These are phyloP conservation scores for Paecilomyces dactylethromorphus DNA, from an alignment of 2,329 filamentous ascomycete genomes.

Conservation along the genomic window DNA sequence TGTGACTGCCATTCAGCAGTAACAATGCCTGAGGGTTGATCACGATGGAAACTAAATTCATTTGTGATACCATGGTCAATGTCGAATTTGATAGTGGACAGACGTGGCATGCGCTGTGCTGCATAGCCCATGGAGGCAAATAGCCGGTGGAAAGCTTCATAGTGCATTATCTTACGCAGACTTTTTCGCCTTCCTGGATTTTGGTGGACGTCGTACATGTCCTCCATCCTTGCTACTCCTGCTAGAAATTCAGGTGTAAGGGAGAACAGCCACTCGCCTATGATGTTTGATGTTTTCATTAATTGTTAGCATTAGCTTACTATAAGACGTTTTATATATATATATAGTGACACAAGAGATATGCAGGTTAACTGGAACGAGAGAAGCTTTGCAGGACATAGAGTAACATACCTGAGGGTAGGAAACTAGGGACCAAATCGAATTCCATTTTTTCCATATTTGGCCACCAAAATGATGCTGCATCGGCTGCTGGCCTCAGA, in stretches of 20 bases:
- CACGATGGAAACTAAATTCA: not conserved
- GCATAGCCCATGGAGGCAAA: not conserved
- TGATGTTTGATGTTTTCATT: no score
- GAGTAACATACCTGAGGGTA: not conserved
- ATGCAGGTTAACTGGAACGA: no score
- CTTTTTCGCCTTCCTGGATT: not conserved
- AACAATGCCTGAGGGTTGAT: not conserved
- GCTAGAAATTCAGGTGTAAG: not conserved
- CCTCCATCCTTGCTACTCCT: not conserved
- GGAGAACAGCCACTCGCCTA: not conserved
- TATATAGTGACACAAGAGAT: not conserved
- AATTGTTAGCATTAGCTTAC: not conserved
- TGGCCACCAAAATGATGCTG: not conserved
- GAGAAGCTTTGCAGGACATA: no score
- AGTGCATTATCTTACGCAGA: not conserved
- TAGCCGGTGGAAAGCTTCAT: not conserved
- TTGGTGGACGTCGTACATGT: not conserved
- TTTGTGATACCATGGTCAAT: not conserved
- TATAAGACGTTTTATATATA: not conserved
- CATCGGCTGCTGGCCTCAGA: not conserved
- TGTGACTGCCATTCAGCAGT: not conserved
- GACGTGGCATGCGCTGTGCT: not conserved
- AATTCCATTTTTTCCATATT: not conserved
- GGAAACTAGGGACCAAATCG: not conserved
- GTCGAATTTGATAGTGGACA: not conserved